phyloP scores from a whole-genome alignment of 2,329 filamentous ascomycete genomes.

The Phyllosticta capitalensis region DNA sequence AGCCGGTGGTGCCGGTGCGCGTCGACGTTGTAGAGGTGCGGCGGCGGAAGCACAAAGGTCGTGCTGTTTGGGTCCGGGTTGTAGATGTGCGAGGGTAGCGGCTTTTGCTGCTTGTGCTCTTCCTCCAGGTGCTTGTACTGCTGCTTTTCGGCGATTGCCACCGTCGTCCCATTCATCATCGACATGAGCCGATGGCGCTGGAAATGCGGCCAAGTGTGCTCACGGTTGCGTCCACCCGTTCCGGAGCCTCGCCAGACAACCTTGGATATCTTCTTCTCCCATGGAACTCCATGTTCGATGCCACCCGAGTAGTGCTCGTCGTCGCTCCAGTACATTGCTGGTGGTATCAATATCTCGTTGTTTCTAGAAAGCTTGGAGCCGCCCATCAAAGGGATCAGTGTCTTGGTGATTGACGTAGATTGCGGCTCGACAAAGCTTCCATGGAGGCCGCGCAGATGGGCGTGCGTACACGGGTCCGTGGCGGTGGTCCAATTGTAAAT shows the following conservation, averaged over 20 bases:
- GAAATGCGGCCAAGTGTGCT: slow-evolving; percentile 59
- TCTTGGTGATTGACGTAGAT: slow-evolving; percentile 34
- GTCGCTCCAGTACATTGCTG: slow-evolving; percentile 41
- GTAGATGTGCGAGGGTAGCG: not conserved
- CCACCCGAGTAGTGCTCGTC: slow-evolving; percentile 35
- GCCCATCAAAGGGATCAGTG: slow-evolving; percentile 41
- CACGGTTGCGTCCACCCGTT: slow-evolving; percentile 37
- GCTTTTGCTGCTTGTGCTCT: not conserved
- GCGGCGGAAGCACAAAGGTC: slow-evolving; percentile 30
- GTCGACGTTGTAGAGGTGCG: slow-evolving; percentile 27
- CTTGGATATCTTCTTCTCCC: slow-evolving; percentile 33
- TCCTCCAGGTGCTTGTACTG: slow-evolving; percentile 1
- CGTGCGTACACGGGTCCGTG: slow-evolving; percentile 37
- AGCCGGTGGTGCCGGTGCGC: slow-evolving; percentile 23
- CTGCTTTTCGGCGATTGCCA: slow-evolving; percentile 38
- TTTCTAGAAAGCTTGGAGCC: slow-evolving; percentile 42
- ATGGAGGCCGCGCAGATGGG: slow-evolving; percentile 36
- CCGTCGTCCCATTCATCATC: slow-evolving; percentile 59
- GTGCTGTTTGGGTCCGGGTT: not conserved
- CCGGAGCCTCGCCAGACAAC: slow-evolving; percentile 41
- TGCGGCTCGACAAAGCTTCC: slow-evolving; percentile 41
- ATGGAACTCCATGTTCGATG: slow-evolving; percentile 28
- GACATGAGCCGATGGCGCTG: slow-evolving; percentile 67
- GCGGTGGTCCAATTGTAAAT: slow-evolving; percentile 39
- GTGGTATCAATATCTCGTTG: slow-evolving; percentile 43